Evolutionary conservation across 2,329 filamentous ascomycete genomes (phyloP).

Genomic region (Cercospora sojina): DNA sequence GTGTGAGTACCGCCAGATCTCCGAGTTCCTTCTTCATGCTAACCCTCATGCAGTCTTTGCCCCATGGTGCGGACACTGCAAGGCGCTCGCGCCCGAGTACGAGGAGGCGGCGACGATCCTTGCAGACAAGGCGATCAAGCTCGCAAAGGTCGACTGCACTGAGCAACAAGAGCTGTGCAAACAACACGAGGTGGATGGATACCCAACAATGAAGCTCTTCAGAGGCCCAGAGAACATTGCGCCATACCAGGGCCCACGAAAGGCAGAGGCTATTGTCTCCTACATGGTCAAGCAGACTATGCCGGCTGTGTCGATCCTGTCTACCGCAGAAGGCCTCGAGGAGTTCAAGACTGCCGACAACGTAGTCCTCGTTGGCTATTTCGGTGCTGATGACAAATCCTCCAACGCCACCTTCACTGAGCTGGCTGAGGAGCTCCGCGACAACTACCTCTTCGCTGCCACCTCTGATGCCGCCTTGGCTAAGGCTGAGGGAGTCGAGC

Average conservation of each 20-base stretch:
- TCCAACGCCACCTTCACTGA: constrained; percentile 83
- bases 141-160: constrained; percentile 92
- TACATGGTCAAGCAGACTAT: constrained; percentile 99
- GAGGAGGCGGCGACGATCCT: constrained; percentile 80
- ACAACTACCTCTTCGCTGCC: constrained; percentile 89
- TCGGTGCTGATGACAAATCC: constrained; percentile 74
- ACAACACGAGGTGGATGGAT: constrained; percentile 87
- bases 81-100: constrained; percentile 91
- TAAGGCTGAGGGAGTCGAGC: constrained; percentile 83
- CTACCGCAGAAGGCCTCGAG: constrained; percentile 71
- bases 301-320: constrained; percentile 82
- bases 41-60: constrained; percentile 68
- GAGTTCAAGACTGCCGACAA: constrained; percentile 99
- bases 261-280: constrained; percentile 71
- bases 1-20: constrained; percentile 60
- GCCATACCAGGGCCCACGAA: constrained; percentile 85
- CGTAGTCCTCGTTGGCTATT: constrained; percentile 89
- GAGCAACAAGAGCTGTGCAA: constrained; percentile 90
- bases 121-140: constrained; percentile 82
- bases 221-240: constrained; percentile 77
- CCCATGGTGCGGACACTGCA: constrained; percentile 97
- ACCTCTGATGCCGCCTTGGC: constrained; percentile 80
- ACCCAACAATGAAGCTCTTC: constrained; percentile 99
- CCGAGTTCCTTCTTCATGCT: not conserved
- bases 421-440: constrained; percentile 72